Percentiles rank a stretch among this genome's conserved stretches.
These are phyloP conservation scores for Datura wrightii DNA, from an alignment of 257 asterid species.

Conservation along the genomic window DNA sequence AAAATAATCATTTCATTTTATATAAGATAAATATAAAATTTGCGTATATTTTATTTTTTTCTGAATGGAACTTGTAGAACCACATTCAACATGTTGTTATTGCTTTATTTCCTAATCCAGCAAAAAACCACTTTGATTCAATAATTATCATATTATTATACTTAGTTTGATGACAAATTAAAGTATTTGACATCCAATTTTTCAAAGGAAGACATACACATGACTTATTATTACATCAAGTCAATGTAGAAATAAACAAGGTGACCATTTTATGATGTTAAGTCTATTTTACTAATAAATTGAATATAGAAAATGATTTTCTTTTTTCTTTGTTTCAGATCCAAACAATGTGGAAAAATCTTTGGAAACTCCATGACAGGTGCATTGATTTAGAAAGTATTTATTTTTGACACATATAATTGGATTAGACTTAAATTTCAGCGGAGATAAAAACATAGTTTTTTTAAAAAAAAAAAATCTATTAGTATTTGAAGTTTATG, in stretches of 20 bases:
- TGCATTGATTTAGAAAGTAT: neutral
- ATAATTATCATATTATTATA: too few species aligned
- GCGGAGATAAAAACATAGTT: too few species aligned
- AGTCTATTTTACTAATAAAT: neutral
- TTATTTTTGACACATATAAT: neutral
- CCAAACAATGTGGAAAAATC: conserved; percentile 32
- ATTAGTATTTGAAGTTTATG: neutral
- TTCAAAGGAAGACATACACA: neutral
- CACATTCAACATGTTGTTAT: too few species aligned
- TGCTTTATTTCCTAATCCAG: conserved; percentile 10
- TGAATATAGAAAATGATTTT: neutral
- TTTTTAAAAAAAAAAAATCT: too few species aligned
- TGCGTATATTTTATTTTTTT: too few species aligned
- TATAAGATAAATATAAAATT: too few species aligned
- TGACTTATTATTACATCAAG: conserved; percentile 2
- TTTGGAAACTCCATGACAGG: neutral
- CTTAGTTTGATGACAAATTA: neutral
- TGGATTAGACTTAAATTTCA: neutral
- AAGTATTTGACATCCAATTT: neutral
- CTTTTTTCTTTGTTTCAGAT: conserved; percentile 1
- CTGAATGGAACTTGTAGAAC: too few species aligned
- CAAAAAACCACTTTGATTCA: neutral
- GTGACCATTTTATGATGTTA: neutral
- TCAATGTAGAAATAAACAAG: conserved; percentile 2
- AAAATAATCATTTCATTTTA: too few species aligned